Base-by-base conservation (phyloP, 176 grass and related monocot genomes). In the Cenchrus purpureus region DNA sequence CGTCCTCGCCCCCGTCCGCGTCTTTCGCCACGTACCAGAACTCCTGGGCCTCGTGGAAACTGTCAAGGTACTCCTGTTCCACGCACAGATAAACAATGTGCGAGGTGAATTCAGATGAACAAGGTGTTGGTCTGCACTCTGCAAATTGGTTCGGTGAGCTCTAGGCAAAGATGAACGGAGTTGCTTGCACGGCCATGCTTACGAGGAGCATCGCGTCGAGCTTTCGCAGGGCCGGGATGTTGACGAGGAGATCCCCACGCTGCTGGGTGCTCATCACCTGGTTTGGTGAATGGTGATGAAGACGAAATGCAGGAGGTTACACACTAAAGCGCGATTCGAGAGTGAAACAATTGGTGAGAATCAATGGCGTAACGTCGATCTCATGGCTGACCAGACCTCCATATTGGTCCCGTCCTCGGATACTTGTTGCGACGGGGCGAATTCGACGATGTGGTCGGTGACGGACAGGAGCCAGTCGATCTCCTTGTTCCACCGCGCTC, bases 221-320 rank as follows among this genome's bases (percentile, higher is more conserved):
- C 34, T 93, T 93, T 42, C 83, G 83, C 87, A 95, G 83, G 73
- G 95, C 95, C 14, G 95, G 93, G 79, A 98, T 85, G 64, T 93
- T 95, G 32, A 95, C 86, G 70, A 91, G 93, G 20, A 98, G 91
- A 86, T 98, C 95, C 51, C 45, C 79, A 22, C 91, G 87, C 87
- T 93, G 91, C 68, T 92, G 87, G 65, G 91, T 98, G 51, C 84
- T 80, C 95, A 98, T 98, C 64, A 98, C 90, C 92, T 95, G 79
- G 16, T 71, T 40, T 40, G 31, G 31, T 32, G 31, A 32, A 32
- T 57, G 72, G 32, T 16, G 46, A 48, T 8, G 31, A 51, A 29
- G 29, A 81, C 22, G 72, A 77, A 55, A 79, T 81, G 45, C 52
- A 55, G 4, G 20, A 14, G 13, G 34, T 68, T 43, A 14, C 28